Conservation (phyloP, 331 rosid species). For the Pyracantha coccinea region DNA sequence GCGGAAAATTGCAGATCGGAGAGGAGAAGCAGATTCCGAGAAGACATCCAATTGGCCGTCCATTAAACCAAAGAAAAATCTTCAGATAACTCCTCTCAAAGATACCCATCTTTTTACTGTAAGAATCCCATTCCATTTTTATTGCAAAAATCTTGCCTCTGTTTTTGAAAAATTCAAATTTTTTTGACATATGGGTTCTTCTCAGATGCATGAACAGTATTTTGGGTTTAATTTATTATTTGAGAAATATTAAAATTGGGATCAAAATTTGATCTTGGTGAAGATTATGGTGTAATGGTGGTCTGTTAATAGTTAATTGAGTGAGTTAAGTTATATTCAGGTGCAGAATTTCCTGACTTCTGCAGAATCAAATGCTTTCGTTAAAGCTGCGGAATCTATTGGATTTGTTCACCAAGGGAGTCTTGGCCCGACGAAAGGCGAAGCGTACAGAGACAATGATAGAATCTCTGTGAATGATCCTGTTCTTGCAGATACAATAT, state of each 20-base stretch:
- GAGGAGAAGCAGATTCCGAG: no score
- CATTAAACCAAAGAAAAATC: no score
- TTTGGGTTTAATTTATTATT: no score
- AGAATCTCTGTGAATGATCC: slow-evolving; percentile 63
- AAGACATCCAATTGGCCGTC: no score
- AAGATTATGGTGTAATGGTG: background rate
- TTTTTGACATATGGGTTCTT: background rate
- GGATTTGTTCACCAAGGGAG: slow-evolving; percentile 91
- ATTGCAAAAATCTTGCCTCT: background rate
- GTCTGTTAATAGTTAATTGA: background rate
- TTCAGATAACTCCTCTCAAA: slow-evolving; percentile 17
- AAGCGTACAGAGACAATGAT: slow-evolving; percentile 87
- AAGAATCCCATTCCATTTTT: slow-evolving; percentile 11
- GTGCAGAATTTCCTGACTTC: slow-evolving; percentile 58
- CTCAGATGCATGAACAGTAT: background rate
- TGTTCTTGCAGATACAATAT: slow-evolving; percentile 56
- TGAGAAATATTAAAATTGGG: background rate
- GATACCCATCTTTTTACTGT: slow-evolving; percentile 72
- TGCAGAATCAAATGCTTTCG: slow-evolving; percentile 69
- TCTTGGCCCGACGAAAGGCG: slow-evolving; percentile 78
- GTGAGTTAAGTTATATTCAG: slow-evolving; percentile 32
- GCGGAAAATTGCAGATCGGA: no score
- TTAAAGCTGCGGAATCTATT: slow-evolving; percentile 55
- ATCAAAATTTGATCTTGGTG: background rate
- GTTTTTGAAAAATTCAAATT: background rate